Base-by-base conservation (phyloP, 441 rosid genomes). In the Mallotus japonicus region DNA sequence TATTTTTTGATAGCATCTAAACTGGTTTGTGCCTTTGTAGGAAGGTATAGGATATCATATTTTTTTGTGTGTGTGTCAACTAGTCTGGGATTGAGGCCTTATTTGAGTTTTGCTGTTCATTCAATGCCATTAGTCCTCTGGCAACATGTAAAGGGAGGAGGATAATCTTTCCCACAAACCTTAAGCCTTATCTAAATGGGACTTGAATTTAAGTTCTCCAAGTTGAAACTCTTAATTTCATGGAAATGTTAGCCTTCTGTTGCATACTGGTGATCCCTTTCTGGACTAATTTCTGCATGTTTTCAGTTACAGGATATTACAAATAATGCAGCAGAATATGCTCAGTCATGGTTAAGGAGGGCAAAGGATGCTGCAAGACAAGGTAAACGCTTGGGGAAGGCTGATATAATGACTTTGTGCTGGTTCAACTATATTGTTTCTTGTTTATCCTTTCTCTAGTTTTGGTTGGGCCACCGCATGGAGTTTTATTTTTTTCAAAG, bases 241-340 rank as follows among this genome's bases (percentile, higher is more conserved):
- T 8, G 20, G 49, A 42, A 42, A 42, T 42, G 14, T 57, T 12
- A 11, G 10, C 50, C 61, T n/a, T 28, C 6, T n/a, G 50, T 51
- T 60, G 61, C 50, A 47, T 37, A 3, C 40, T 37, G 40, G 40
- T 6, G 40, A 37, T 37, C 40, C 7, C 9, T 19, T 63, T 50
- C 12, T 56, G 60, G 64, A 66, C 13, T 74, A 32, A 56, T 56
- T 62, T 67, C 34, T 79, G 69, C 53, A 57, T 76, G 73, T 55
- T 78, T 85, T 70, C 91, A 95, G 99, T 80, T 95, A 76, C 87
- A 76, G 78, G 92, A 89, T 65, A 56, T 82, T 78, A 82, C 96
- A 58, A 84, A 58, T 69, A 90, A 78, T 67, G 91, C 93, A 58
- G 90, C 91, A 20, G 86, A 80, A 80, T 85, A 83, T 82, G 90